Percentiles rank a stretch among this genome's conserved stretches.
Conservation (phyloP, 148 eudicot genomes). For the Heliosperma pusillum region DNA sequence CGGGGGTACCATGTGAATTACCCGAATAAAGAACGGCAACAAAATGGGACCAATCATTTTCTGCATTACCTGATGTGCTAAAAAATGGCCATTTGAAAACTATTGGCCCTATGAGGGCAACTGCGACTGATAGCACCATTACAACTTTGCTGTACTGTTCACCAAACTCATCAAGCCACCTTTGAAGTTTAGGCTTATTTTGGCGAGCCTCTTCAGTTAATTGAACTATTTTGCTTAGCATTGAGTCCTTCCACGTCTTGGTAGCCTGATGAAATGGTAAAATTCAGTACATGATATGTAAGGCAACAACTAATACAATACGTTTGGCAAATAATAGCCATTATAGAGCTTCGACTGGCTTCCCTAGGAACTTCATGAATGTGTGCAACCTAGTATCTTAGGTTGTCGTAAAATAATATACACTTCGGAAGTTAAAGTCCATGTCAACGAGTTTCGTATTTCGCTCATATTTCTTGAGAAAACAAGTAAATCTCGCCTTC, state of each 20-base stretch:
- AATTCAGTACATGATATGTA: constrained; percentile 8
- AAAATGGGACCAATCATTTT: neutral
- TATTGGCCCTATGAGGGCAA: constrained; percentile 83
- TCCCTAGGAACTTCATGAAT: neutral
- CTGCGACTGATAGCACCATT: constrained; percentile 65
- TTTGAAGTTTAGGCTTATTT: constrained; percentile 88
- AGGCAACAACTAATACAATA: neutral
- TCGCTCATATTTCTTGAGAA: neutral
- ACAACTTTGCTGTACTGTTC: constrained; percentile 86
- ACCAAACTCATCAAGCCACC: constrained; percentile 98
- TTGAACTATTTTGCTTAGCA: constrained; percentile 83
- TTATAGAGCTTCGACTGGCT: neutral
- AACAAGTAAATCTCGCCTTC: neutral
- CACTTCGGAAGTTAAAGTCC: neutral
- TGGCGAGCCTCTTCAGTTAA: constrained; percentile 89
- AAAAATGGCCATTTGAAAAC: constrained; percentile 92
- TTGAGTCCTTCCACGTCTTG: constrained; percentile 92
- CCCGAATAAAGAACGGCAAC: neutral
- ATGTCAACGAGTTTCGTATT: neutral
- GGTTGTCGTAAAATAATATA: neutral
- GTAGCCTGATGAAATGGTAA: constrained; percentile 49
- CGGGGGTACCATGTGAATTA: no score
- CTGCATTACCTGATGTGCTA: constrained; percentile 66
- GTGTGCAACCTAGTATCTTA: neutral
- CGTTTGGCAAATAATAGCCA: neutral